Evolutionary conservation across 257 asterid species (phyloP).

Genomic region (Petrea volubilis): DNA sequence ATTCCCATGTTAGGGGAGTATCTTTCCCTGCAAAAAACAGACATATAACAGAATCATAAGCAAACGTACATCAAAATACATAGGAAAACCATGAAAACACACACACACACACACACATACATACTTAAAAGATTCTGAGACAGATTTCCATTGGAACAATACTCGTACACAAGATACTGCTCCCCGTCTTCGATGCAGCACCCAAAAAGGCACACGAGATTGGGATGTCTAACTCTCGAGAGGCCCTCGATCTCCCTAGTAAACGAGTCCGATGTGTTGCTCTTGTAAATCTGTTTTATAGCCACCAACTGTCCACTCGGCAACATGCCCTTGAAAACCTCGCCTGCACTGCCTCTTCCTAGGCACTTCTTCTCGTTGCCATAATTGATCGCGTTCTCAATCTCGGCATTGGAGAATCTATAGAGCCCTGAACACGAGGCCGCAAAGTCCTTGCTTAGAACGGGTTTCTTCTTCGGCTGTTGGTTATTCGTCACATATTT

Average conservation of each 20-base stretch:
- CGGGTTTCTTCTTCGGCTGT: conserved; percentile 34
- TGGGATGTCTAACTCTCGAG: conserved; percentile 74
- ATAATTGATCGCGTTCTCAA: conserved; percentile 56
- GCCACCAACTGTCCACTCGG: conserved; percentile 88
- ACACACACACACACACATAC: background rate
- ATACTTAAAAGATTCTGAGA: conserved; percentile 71
- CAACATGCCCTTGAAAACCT: conserved; percentile 70
- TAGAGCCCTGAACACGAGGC: conserved; percentile 60
- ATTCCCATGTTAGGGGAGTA: conserved; percentile 57
- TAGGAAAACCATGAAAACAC: background rate
- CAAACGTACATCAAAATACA: too few relatives aligned
- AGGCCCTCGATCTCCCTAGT: conserved; percentile 66
- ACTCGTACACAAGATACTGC: conserved; percentile 74
- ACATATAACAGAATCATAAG: background rate
- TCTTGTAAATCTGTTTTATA: conserved; percentile 67
- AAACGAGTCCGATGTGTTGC: conserved; percentile 69
- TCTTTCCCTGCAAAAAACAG: conserved; percentile 52
- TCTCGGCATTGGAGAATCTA: conserved; percentile 70
- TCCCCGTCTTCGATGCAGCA: conserved; percentile 76
- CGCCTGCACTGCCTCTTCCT: conserved; percentile 88
- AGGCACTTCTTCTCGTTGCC: conserved; percentile 49
- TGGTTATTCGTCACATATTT: conserved; percentile 44
- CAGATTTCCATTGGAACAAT: conserved; percentile 71
- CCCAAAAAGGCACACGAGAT: conserved; percentile 76
- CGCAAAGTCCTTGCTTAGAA: conserved; percentile 27